Evolutionary conservation across 2,329 filamentous ascomycete species (phyloP).

Genomic region (Amauroascus niger): DNA sequence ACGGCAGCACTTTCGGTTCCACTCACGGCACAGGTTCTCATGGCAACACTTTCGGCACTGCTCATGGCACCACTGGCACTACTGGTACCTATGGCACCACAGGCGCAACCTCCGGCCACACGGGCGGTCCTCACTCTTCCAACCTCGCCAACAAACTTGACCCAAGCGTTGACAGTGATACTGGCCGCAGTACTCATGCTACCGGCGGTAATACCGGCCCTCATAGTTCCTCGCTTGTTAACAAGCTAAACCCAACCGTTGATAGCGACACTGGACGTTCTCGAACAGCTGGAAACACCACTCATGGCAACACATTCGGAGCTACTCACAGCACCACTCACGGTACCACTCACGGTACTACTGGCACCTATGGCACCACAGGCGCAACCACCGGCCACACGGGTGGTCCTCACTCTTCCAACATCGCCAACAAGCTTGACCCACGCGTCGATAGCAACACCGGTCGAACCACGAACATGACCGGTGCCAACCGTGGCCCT

Average conservation of each 20-base stretch:
- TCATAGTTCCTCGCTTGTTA: slow-evolving; percentile 4
- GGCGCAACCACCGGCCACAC: no score
- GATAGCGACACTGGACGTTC: slow-evolving; percentile 16
- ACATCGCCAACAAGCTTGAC: slow-evolving; percentile 30
- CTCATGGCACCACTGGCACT: no score
- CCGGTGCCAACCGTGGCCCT: neutral
- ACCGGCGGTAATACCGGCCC: slow-evolving; percentile 1
- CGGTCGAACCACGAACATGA: neutral
- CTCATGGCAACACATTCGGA: slow-evolving; percentile 25
- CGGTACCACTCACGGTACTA: no score
- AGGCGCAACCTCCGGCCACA: no score
- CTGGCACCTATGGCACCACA: no score
- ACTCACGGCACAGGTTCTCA: no score
- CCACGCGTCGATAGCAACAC: slow-evolving; percentile 25
- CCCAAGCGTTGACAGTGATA: slow-evolving; percentile 18
- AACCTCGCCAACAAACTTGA: slow-evolving; percentile 18
- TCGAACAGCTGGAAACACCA: neutral
- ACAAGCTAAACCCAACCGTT: no score
- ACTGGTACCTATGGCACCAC: no score
- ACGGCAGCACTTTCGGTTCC: slow-evolving; percentile 27
- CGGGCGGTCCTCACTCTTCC: no score
- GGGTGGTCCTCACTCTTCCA: no score
- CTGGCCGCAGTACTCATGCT: neutral
- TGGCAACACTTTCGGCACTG: no score
- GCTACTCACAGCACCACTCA: no score